A percentile compares a stretch with the other conserved stretches of the same genome.
These are phyloP conservation scores for Microdochium nivale DNA, from an alignment of 2,329 filamentous ascomycete species.

Conservation along the genomic window DNA sequence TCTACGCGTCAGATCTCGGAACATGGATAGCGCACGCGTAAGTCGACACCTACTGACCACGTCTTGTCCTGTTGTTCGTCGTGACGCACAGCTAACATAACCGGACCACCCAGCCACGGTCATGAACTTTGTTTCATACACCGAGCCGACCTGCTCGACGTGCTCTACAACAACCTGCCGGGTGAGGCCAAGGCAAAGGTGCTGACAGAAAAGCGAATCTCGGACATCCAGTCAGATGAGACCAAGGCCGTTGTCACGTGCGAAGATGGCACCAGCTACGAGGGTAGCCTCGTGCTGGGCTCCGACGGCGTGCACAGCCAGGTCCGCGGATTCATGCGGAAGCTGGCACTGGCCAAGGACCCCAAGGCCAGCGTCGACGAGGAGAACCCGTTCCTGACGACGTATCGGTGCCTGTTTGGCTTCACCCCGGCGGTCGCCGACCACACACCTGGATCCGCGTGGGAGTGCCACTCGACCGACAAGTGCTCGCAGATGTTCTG, in stretches of 20 bases:
- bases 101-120: conserved; percentile 17
- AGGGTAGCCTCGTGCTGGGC: not conserved
- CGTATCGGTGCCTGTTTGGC: not conserved
- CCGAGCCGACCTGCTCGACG: not conserved
- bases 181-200: conserved; percentile 2
- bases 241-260: not conserved
- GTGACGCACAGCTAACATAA: not conserved
- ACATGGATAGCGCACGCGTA: not conserved
- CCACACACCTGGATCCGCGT: not conserved
- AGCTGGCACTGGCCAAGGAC: conserved; percentile 12
- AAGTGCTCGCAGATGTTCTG: not conserved
- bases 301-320: not conserved
- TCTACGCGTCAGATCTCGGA: not conserved
- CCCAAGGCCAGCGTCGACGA: conserved; percentile 9
- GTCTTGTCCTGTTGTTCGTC: not conserved
- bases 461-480: not conserved
- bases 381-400: conserved; percentile 4
- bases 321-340: conserved; percentile 5
- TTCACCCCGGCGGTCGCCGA: not conserved
- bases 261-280: not conserved
- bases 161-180: not conserved
- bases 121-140: conserved; percentile 9
- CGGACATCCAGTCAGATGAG: not conserved
- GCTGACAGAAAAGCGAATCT: not conserved
- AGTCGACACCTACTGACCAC: not conserved